Evolutionary conservation across 2,329 filamentous ascomycete species (phyloP).

Genomic region (Colletotrichum tropicale): DNA sequence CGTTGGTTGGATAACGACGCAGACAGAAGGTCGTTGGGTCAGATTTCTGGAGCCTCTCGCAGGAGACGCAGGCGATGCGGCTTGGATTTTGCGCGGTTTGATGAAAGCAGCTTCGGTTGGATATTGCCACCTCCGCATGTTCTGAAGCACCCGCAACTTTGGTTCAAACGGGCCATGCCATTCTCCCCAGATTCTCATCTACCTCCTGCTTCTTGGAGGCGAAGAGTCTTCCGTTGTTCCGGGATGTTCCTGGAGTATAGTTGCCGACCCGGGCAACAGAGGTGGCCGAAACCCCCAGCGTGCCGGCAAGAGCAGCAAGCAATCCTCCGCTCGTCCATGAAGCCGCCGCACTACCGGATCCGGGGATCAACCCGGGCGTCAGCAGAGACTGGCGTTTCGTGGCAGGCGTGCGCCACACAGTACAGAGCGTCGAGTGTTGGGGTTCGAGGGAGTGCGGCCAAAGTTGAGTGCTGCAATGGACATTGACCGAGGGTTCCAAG

Average conservation of each 20-base stretch:
- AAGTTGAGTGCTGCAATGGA: background rate
- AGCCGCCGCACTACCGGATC: constrained; percentile 1
- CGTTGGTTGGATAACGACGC: background rate
- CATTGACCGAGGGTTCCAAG: background rate
- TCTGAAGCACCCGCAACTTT: background rate
- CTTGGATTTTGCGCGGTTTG: background rate
- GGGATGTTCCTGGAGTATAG: background rate
- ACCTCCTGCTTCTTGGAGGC: background rate
- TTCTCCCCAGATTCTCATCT: background rate
- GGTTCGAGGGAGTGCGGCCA: background rate
- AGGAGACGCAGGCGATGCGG: background rate
- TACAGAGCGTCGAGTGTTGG: background rate
- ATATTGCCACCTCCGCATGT: background rate
- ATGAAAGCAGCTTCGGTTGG: background rate
- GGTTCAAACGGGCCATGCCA: background rate
- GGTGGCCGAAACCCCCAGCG: background rate
- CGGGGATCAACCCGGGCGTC: background rate
- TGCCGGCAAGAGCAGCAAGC: background rate
- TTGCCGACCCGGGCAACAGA: background rate
- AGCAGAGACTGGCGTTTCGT: background rate
- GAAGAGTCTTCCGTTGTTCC: background rate
- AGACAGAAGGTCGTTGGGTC: background rate
- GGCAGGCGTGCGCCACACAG: background rate
- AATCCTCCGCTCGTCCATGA: constrained; percentile 16
- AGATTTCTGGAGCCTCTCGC: background rate